phyloP scores from a whole-genome alignment of 176 grass and related monocot genomes.

The Themeda triandra region DNA sequence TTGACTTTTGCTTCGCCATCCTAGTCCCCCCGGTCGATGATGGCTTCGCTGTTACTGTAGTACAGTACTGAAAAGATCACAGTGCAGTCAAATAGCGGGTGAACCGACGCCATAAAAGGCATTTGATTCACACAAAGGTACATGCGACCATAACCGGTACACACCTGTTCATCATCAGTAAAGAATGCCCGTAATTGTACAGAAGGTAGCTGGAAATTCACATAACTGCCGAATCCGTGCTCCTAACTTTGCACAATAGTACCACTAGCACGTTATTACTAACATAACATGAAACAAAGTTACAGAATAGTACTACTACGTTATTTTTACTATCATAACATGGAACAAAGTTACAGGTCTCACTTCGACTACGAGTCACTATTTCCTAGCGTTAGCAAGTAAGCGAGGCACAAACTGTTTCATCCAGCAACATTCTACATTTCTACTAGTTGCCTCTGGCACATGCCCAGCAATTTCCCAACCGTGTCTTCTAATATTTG shows the following conservation, averaged over 20 bases:
- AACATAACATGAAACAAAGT: neutral
- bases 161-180: conserved; percentile 7
- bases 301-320: neutral
- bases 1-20: too few species aligned
- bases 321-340: too few species aligned
- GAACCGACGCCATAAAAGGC: neutral
- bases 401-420: neutral
- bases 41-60: neutral
- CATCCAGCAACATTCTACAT: neutral
- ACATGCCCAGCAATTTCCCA: conserved; percentile 2
- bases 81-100: neutral
- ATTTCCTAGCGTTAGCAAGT: neutral
- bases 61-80: neutral
- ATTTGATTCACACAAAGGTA: neutral
- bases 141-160: neutral
- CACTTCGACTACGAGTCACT: neutral
- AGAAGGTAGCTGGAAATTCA: neutral
- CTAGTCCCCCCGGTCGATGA: too few species aligned
- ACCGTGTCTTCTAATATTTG: conserved; percentile 42
- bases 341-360: neutral
- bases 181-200: neutral
- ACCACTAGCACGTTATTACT: neutral
- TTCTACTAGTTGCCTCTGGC: neutral
- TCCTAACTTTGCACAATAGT: neutral
- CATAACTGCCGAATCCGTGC: neutral